Evolutionary conservation across 768 basidiomycete species (phyloP), one percentile per base, ranked within the genome.

Genomic region (Pisolithus sp.): DNA sequence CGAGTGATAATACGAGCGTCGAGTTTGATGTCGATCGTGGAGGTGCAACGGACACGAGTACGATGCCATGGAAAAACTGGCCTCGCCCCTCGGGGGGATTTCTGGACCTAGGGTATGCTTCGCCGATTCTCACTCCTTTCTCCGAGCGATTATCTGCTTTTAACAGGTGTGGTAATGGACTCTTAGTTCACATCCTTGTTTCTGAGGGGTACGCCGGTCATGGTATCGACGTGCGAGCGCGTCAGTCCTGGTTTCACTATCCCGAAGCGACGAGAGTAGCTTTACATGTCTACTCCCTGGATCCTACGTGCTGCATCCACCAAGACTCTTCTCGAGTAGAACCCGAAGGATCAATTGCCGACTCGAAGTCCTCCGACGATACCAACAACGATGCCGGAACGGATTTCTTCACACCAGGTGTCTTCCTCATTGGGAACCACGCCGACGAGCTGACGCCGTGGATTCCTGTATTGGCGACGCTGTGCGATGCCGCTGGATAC

Each of bases 371-470:
- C 13, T 15, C 34, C 49, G 39, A 5, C 10, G n/a, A 30, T 2
- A 21, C 34, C 34, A 34, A 18, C 5, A 45, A 18, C 8, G 7
- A 37, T 31, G 6, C 13, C 13, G 40, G 7, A 44, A 37, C 34
- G 28, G 51, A 8, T 38, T 62, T 34, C 46, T 64, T 81, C 47
- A 62, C 61, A 7, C 70, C 72, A 0, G 81, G 76, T 1, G 68
- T 74, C 3, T 98, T 96, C 69, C 69, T 98, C 52, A 87, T 98
- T 46, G 93, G 89, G 8, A 97, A 97, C 70, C 95, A 98, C 66
- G 88, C 94, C 0, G 95, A 98, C 70, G 95, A 98, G 59, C 74
- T 98, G 17, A 94, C 94, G 21, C 95, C 95, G 0, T 98, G 94
- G 94, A 66, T 93, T 0, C 91, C 95, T 0, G 77, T 96, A 1